Evolutionary conservation across 1,284 basidiomycete genomes (phyloP).

Genomic region (Pascua sp.): DNA sequence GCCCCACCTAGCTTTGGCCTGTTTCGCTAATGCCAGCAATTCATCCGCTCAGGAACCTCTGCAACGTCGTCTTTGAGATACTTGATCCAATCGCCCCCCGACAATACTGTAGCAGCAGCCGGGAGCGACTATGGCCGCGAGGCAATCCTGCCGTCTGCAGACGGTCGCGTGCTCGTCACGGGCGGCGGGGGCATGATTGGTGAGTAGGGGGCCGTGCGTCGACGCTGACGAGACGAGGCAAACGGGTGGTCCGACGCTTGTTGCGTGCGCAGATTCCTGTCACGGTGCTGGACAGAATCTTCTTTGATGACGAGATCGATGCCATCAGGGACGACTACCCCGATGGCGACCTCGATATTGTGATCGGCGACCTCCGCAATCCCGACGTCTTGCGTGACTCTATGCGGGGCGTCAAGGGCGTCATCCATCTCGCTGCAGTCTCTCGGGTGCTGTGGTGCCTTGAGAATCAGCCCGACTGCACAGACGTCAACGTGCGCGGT

Average conservation of each 20-base stretch:
- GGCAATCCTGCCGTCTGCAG: not conserved
- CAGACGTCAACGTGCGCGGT: conserved; percentile 35
- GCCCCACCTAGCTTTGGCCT: no score
- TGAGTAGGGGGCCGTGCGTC: not conserved
- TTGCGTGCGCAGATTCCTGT: conserved; percentile 16
- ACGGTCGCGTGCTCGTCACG: conserved; percentile 12
- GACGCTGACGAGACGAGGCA: conserved; percentile 18
- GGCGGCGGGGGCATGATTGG: conserved; percentile 17
- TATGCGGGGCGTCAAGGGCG: conserved; percentile 29
- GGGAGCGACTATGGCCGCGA: conserved; percentile 3
- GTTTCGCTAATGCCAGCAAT: no score
- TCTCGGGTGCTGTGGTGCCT: conserved; percentile 33
- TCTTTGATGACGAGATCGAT: conserved; percentile 23
- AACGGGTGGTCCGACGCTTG: conserved; percentile 22
- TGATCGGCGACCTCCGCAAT: conserved; percentile 30
- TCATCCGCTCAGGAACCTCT: no score
- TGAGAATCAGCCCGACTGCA: conserved; percentile 33
- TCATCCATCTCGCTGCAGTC: conserved; percentile 38
- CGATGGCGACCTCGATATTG: conserved; percentile 13
- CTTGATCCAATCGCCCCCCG: no score
- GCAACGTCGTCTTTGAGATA: no score
- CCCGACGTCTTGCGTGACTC: conserved; percentile 8
- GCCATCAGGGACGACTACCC: conserved; percentile 14
- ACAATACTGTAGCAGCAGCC: no score
- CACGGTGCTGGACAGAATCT: conserved; percentile 27